Conservation (phyloP, 2,329 filamentous ascomycete species). For the Neofusicoccum kwambonambiense region DNA sequence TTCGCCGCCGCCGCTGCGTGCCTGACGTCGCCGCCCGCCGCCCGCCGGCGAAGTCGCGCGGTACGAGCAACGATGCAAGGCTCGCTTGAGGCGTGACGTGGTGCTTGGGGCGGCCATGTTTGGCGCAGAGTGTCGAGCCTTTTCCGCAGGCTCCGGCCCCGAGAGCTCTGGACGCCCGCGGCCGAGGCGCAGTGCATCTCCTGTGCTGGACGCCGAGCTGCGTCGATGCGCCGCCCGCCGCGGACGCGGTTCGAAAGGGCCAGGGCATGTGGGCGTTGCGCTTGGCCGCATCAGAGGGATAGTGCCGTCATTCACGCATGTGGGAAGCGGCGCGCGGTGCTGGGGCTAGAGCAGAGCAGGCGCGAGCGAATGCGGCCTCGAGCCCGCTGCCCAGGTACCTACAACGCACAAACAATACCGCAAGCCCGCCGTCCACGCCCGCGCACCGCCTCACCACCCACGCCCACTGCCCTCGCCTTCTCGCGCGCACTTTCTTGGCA, state of each 20-base stretch:
- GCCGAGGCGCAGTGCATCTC: no score
- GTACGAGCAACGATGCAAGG: slow-evolving; percentile 3
- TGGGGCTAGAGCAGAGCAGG: background rate
- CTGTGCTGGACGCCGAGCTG: no score
- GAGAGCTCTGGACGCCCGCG: no score
- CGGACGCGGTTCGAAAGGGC: no score
- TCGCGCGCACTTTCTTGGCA: background rate
- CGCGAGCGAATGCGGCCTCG: background rate
- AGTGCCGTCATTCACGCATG: background rate
- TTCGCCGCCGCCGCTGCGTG: background rate
- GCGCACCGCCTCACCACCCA: background rate
- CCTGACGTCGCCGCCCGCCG: background rate
- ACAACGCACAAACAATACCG: background rate
- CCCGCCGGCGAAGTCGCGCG: background rate
- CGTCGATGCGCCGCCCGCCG: no score
- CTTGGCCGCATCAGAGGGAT: background rate
- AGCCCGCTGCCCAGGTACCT: background rate
- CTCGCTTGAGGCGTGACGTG: background rate
- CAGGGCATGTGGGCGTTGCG: background rate
- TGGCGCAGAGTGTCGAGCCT: background rate
- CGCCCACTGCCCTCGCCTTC: background rate
- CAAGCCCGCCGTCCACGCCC: background rate
- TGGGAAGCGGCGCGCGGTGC: background rate
- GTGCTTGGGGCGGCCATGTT: background rate
- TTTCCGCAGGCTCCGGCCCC: background rate